Evolutionary conservation across 1,139 yeast genomes (phyloP).

Genomic region (Nakaseomyces glabratus): DNA sequence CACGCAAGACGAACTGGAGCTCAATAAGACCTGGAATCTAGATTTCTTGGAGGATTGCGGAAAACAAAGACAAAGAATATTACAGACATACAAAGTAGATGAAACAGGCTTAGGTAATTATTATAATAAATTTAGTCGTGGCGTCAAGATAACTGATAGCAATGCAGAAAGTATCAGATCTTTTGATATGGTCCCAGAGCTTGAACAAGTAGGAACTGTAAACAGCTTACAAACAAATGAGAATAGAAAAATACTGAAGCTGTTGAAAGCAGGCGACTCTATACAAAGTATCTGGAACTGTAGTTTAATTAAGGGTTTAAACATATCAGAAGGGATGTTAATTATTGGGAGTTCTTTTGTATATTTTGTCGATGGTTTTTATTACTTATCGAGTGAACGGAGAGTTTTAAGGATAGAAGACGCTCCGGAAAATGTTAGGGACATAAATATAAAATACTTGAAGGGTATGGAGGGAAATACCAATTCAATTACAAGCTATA

Average conservation of each 20-base stretch:
- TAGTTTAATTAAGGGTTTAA: constrained; percentile 63
- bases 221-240: constrained; percentile 43
- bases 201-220: constrained; percentile 17
- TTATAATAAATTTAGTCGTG: constrained; percentile 1
- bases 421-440: constrained; percentile 52
- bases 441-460: constrained; percentile 56
- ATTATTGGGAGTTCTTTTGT: constrained; percentile 56
- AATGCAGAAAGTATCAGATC: constrained; percentile 30
- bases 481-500: constrained; percentile 43
- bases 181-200: constrained; percentile 42
- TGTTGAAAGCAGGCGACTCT: constrained; percentile 61
- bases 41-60: constrained; percentile 1
- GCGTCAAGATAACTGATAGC: constrained; percentile 9
- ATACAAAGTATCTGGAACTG: constrained; percentile 67
- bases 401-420: constrained; percentile 56
- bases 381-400: constrained; percentile 44
- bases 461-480: constrained; percentile 25
- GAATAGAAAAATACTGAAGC: constrained; percentile 62
- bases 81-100: background rate
- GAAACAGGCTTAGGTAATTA: background rate
- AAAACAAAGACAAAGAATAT: background rate
- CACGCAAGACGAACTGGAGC: constrained; percentile 12
- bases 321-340: constrained; percentile 62
- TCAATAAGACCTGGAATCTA: constrained; percentile 7
- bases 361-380: constrained; percentile 62